Base-by-base conservation (phyloP, 2,329 filamentous ascomycete species). In the Stachybotrys chlorohalonatus region DNA sequence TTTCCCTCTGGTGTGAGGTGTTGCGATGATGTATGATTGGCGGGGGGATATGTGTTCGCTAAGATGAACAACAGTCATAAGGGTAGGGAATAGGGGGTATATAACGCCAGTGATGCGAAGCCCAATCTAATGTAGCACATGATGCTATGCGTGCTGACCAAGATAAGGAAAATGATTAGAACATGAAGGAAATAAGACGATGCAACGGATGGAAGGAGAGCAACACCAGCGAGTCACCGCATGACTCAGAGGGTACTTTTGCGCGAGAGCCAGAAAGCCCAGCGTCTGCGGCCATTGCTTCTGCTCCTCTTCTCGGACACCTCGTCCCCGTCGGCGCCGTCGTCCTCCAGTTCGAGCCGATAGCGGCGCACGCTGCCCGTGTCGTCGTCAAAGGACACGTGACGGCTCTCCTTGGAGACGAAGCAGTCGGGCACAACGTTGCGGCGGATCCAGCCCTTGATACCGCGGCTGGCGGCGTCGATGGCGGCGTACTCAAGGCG, bases 401-500 rank as follows among this genome's bases (percentile, higher is more conserved):
- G 75, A 47, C 77, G 70, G 51, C 72, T 73, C 57, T 68, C 70
- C 39, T 72, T 71, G 11, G 82, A 78, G 2, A 82, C 69, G 54
- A 86, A 79, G 66, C 83, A 86, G 57, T 83, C 80, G 0, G 83
- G 83, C 4, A 86, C 72, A 7, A 85, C 65, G 60, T 80, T 74
- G 48, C 77, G 74, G 64, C 79, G 73, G 39, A 84, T 62, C 78
- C 83, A 86, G 11, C 83, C 83, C 59, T 77, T 77, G 32, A 86
- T 73, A 5, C 83, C 83, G 1, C 75, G 74, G 42, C 76, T 79
- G 2, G 83, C 82, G 0, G 82, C 82, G 52, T 86, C 83, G 47
- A 86, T 86, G 54, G 83, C 83, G 0, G 82, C 83, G 60, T 86
- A 86, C 69, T 86, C 83, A 4, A 85, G 73, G 11, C 82, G 74